phyloP scores from a whole-genome alignment of 768 basidiomycete species.

The Trametes coccinea region DNA sequence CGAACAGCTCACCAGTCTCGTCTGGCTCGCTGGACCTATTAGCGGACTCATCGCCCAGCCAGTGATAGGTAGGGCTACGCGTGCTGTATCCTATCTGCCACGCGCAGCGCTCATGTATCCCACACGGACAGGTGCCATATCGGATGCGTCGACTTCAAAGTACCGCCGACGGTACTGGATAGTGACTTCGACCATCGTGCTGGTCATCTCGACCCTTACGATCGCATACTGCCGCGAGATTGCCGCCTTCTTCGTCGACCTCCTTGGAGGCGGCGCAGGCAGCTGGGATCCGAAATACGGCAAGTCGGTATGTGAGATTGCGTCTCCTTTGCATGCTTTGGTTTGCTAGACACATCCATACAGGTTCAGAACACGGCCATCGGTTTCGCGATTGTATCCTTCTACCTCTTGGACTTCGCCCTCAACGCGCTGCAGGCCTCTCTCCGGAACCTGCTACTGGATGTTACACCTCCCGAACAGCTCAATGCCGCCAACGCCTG shows the following conservation, averaged over 20 bases:
- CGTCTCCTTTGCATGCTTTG: not conserved
- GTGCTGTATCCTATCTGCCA: too few relatives aligned
- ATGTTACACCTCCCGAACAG: slow-evolving; percentile 86
- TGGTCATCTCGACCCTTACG: slow-evolving; percentile 73
- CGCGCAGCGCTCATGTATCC: not conserved
- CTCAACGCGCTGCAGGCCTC: slow-evolving; percentile 95
- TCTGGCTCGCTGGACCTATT: slow-evolving; percentile 95
- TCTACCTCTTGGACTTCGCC: slow-evolving; percentile 96
- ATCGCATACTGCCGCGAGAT: slow-evolving; percentile 82
- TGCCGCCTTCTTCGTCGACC: slow-evolving; percentile 73
- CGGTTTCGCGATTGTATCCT: slow-evolving; percentile 81
- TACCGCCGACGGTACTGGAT: slow-evolving; percentile 95
- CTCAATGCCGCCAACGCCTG: slow-evolving; percentile 95
- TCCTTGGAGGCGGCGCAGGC: slow-evolving; percentile 72
- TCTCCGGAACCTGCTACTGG: slow-evolving; percentile 88
- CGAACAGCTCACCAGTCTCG: slow-evolving; percentile 88
- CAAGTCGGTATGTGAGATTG: slow-evolving; percentile 47
- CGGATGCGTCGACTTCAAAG: slow-evolving; percentile 88
- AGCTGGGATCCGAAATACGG: slow-evolving; percentile 84
- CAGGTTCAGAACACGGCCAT: slow-evolving; percentile 76
- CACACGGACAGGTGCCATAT: slow-evolving; percentile 73
- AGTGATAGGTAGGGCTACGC: slow-evolving; percentile 73
- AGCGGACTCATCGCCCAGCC: slow-evolving; percentile 95
- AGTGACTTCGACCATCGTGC: slow-evolving; percentile 77
- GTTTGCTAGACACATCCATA: not conserved